Evolutionary conservation across 768 basidiomycete species (phyloP), one percentile per base, ranked within the genome.

Genomic region (Daedaleopsis sinensis): DNA sequence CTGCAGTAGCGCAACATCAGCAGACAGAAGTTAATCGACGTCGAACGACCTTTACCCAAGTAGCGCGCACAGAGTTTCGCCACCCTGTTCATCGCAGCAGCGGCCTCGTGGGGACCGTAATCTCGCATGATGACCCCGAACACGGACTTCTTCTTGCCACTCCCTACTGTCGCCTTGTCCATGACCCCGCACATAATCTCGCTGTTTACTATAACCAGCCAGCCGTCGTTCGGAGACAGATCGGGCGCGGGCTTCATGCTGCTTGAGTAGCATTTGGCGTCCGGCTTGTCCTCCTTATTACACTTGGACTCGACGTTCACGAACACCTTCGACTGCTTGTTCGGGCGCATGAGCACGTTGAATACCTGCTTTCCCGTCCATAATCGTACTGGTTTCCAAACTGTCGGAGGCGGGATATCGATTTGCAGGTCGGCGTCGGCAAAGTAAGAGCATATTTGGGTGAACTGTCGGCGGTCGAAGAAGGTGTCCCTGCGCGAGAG

Each of bases 321-420:
- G 42, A 89, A 77, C 55, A 98, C 87, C 32, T 88, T 84, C 9
- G 88, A 92, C 18, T 84, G 67, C 67, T 85, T 90, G 78, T 96
- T 97, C 5, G 97, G 97, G 11, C 90, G 87, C 92, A 98, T 98
- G 50, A 98, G 87, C 36, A 94, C 88, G 71, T 93, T 94, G 82
- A 98, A 98, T n/a, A 99, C 82, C 70, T 99, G 97, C 71, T 99
- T 99, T 35, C 97, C 97, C 0, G 97, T 98, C 97, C 97, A 99
- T 1, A 99, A 78, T 19, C 92, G 84, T 24, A 85, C 83, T 11
- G 97, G 97, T 72, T 97, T 98, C 85, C 89, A 87, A 61, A 99
- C 94, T 0, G 91, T 87, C 0, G 97, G 97, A 0, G 95, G 94
- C 12, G 97, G 97, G 52, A 99, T 87, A 70, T 98, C 96, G 70